phyloP scores from a whole-genome alignment of 2,329 filamentous ascomycete species.

The Fusarium floridanum region DNA sequence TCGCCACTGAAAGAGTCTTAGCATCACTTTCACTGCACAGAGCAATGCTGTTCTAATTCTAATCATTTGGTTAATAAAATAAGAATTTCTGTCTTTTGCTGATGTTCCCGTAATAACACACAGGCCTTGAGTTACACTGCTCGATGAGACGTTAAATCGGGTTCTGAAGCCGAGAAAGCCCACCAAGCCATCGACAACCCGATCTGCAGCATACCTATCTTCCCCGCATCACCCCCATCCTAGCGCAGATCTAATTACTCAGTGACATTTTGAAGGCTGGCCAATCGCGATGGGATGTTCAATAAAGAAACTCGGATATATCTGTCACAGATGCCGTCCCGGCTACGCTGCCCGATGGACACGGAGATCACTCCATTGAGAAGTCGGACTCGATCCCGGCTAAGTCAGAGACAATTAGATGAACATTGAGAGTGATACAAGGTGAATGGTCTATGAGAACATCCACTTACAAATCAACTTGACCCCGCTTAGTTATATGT shows the following conservation, averaged over 20 bases:
- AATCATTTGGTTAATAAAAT: not conserved
- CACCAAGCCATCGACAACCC: not conserved
- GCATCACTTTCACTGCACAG: not conserved
- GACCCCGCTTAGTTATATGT: slow-evolving; percentile 2
- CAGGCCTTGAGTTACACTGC: not conserved
- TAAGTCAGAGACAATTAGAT: not conserved
- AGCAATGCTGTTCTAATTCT: not conserved
- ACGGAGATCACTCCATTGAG: not conserved
- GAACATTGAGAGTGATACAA: not conserved
- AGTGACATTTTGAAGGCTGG: not conserved
- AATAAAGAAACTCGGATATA: not conserved
- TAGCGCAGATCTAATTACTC: not conserved
- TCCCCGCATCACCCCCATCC: not conserved
- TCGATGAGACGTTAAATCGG: not conserved
- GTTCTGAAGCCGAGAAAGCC: not conserved
- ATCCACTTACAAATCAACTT: not conserved
- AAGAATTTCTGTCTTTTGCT: not conserved
- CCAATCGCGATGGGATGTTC: not conserved
- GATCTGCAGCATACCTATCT: not conserved
- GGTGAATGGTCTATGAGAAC: not conserved
- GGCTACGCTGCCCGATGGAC: slow-evolving; percentile 2
- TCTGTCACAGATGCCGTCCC: not conserved
- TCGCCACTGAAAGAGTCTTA: not conserved
- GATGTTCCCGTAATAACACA: not conserved
- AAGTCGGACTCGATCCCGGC: not conserved